Evolutionary conservation across 352 stramenopile genomes (phyloP).

Genomic region (Phytophthora capsici): DNA sequence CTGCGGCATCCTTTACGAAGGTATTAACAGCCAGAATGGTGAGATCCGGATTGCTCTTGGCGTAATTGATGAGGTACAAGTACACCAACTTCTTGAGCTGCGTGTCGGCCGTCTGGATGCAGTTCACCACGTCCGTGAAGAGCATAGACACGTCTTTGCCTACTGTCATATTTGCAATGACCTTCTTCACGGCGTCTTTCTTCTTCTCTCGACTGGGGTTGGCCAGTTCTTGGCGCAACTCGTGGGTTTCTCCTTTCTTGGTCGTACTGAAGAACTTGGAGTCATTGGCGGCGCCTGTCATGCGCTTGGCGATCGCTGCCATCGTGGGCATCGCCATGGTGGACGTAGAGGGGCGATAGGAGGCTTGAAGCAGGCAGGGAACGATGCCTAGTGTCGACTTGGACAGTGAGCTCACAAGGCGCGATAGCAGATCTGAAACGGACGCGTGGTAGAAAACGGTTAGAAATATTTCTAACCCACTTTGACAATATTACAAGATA

Average conservation of each 20-base stretch:
- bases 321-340: conserved; percentile 88
- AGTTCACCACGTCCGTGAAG: conserved; percentile 99
- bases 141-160: conserved; percentile 99
- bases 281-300: conserved; percentile 93
- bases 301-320: conserved; percentile 88
- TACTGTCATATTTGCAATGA: conserved; percentile 99
- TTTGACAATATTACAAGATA: too few relatives aligned
- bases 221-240: conserved; percentile 97
- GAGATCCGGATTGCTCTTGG: conserved; percentile 99
- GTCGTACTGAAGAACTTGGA: conserved; percentile 99
- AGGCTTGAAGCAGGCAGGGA: background rate
- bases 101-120: conserved; percentile 98
- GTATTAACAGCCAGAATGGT: conserved; percentile 99
- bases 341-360: background rate
- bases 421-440: conserved; percentile 30
- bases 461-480: too few relatives aligned
- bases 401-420: conserved; percentile 2
- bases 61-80: conserved; percentile 99
- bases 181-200: conserved; percentile 99
- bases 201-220: conserved; percentile 97
- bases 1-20: conserved; percentile 94
- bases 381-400: background rate
- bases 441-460: conserved; percentile 6
- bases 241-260: conserved; percentile 98
- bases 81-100: conserved; percentile 99